Percentiles rank a stretch among this genome's conserved stretches.
Conservation (phyloP, 768 basidiomycete genomes). For the Tylopilus sp. region DNA sequence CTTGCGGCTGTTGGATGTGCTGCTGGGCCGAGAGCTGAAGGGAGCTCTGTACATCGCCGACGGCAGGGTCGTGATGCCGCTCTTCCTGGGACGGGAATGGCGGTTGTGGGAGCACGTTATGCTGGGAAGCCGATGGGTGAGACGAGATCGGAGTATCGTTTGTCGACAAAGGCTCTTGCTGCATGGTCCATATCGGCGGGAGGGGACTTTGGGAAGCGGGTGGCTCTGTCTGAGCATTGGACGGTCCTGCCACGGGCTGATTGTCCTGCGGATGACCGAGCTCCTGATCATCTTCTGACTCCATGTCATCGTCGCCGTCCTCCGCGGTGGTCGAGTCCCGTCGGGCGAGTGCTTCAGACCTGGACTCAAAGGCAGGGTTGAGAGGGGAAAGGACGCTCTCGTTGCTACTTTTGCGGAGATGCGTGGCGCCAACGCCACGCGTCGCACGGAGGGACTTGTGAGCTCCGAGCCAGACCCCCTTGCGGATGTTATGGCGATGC, state of each 20-base stretch:
- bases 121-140: constrained; percentile 26
- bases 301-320: constrained; percentile 35
- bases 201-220: constrained; percentile 29
- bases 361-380: constrained; percentile 38
- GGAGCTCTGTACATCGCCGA: constrained; percentile 24
- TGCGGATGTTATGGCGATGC: constrained; percentile 70
- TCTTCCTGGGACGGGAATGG: constrained; percentile 28
- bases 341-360: constrained; percentile 27
- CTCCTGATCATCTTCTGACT: constrained; percentile 35
- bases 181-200: constrained; percentile 34
- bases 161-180: constrained; percentile 28
- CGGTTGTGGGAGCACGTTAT: constrained; percentile 29
- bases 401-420: constrained; percentile 37
- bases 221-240: constrained; percentile 26
- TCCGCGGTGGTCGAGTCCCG: constrained; percentile 29
- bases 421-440: constrained; percentile 29
- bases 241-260: constrained; percentile 27
- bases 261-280: constrained; percentile 25
- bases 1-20: constrained; percentile 29
- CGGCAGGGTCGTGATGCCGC: constrained; percentile 25
- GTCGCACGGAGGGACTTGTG: constrained; percentile 34
- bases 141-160: constrained; percentile 31
- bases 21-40: constrained; percentile 31
- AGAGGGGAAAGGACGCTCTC: constrained; percentile 37
- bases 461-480: constrained; percentile 53